These are phyloP conservation scores for Firmiana major DNA, from an alignment of 345 rosid genomes.

Conservation along the genomic window DNA sequence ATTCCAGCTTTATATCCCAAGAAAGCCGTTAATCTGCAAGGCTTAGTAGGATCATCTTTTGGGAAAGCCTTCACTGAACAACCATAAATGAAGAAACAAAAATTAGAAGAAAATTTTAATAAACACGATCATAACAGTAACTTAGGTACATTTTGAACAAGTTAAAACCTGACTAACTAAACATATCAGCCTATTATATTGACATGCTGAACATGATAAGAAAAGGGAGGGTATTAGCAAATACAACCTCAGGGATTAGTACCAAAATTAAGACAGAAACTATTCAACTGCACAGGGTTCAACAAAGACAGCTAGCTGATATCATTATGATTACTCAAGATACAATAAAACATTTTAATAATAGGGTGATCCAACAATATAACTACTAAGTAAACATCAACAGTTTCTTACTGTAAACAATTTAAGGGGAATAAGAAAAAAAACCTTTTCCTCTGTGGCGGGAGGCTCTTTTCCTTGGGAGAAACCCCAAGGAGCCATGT, in stretches of 20 bases:
- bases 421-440: neutral
- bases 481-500: slow-evolving; percentile 90
- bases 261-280: neutral
- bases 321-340: neutral
- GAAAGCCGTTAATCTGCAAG: slow-evolving; percentile 76
- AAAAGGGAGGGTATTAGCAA: neutral
- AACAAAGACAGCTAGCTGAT: neutral
- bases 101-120: neutral
- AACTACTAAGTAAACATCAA: neutral
- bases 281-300: neutral
- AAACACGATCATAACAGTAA: neutral
- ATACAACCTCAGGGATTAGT: neutral
- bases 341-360: neutral
- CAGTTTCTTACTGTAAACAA: neutral
- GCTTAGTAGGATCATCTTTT: slow-evolving; percentile 70
- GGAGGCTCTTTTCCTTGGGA: slow-evolving; percentile 76
- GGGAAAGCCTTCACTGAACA: slow-evolving; percentile 89
- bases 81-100: neutral
- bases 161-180: neutral
- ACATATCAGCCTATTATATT: neutral
- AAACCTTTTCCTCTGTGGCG: slow-evolving; percentile 88
- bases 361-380: neutral
- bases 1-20: slow-evolving; percentile 94
- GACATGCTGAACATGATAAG: neutral
- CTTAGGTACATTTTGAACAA: neutral